These are phyloP conservation scores for Paraphaeosphaeria minitans DNA, from an alignment of 2,329 filamentous ascomycete species.

Conservation along the genomic window DNA sequence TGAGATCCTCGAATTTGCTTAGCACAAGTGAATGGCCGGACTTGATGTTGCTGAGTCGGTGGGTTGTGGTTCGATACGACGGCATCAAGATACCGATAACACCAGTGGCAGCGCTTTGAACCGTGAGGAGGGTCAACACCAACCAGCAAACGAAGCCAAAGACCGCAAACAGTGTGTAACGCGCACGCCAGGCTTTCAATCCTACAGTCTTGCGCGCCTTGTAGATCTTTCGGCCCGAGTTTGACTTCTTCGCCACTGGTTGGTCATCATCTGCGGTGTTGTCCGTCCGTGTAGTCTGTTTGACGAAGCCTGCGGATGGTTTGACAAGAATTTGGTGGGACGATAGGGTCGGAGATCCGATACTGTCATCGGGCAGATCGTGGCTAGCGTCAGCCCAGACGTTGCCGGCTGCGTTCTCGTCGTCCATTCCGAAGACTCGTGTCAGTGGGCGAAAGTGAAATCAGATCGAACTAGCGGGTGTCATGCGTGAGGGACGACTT, in stretches of 20 bases:
- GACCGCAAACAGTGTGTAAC: background rate
- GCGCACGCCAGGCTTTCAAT: background rate
- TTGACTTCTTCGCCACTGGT: background rate
- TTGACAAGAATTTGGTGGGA: background rate
- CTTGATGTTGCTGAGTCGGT: background rate
- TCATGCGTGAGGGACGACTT: background rate
- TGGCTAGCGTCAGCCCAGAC: background rate
- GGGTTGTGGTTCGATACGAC: background rate
- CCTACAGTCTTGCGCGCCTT: background rate
- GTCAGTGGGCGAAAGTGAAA: background rate
- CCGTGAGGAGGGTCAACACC: background rate
- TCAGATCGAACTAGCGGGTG: too few species aligned
- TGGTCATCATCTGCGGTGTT: too few species aligned
- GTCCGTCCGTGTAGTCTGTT: background rate
- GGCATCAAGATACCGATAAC: background rate
- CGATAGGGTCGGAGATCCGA: too few species aligned
- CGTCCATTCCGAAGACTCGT: background rate
- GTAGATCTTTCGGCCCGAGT: background rate
- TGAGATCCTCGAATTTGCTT: conserved; percentile 7
- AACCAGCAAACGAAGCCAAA: background rate
- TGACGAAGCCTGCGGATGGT: too few species aligned
- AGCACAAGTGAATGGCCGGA: background rate
- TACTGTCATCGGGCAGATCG: background rate
- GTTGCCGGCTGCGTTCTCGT: background rate
- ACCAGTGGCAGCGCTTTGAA: background rate